Evolutionary conservation across 2,329 filamentous ascomycete species (phyloP).

Genomic region (Colletotrichum camelliae): DNA sequence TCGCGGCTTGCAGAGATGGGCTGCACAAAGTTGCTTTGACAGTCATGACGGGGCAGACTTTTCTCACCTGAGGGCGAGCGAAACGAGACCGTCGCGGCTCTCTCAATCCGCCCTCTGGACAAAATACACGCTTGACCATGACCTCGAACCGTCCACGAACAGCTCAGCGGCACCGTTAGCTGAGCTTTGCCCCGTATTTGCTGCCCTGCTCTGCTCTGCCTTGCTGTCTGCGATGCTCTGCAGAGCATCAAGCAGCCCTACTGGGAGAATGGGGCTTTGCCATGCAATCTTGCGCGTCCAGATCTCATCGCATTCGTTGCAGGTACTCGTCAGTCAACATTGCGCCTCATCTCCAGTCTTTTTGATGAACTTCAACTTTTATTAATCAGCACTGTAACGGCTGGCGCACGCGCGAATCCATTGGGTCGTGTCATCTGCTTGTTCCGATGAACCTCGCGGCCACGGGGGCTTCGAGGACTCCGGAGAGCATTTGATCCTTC

Average conservation of each 20-base stretch:
- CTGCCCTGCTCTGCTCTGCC: not conserved
- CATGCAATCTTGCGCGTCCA: not conserved
- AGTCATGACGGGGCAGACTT: constrained; percentile 11
- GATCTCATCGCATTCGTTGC: not conserved
- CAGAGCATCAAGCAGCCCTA: constrained; percentile 1
- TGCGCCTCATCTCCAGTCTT: not conserved
- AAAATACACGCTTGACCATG: not conserved
- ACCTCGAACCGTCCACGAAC: not conserved
- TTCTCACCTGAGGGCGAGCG: constrained; percentile 2
- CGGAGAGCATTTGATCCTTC: not conserved
- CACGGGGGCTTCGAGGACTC: constrained; percentile 11
- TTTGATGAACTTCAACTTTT: not conserved
- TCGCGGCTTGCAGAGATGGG: not conserved
- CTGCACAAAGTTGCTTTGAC: constrained; percentile 15
- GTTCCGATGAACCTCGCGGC: not conserved
- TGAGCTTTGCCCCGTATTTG: not conserved
- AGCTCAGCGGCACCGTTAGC: not conserved
- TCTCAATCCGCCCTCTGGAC: not conserved
- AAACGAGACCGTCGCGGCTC: constrained; percentile 1
- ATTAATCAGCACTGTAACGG: constrained; percentile 15
- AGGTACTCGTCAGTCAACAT: not conserved
- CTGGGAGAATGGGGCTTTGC: not conserved
- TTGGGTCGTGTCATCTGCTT: constrained; percentile 6
- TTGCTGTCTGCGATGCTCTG: not conserved
- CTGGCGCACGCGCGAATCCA: constrained; percentile 5